phyloP scores from a whole-genome alignment of 2,329 filamentous ascomycete genomes.

The Xylariaceae sp. region DNA sequence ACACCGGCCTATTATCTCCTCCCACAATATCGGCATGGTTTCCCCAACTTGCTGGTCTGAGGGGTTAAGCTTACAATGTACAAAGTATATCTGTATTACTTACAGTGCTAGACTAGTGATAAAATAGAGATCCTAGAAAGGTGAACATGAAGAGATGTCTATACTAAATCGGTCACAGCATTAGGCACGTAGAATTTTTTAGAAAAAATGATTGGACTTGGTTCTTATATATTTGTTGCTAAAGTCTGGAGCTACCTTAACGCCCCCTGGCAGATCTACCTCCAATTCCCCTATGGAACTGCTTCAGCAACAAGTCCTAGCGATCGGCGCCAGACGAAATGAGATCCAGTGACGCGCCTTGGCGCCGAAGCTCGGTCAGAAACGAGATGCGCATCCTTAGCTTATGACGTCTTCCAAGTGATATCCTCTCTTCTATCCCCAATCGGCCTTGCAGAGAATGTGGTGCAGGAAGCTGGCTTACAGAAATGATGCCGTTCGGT shows the following conservation, averaged over 20 bases:
- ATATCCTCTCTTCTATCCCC: neutral
- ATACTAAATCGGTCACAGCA: too few species aligned
- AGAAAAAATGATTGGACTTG: neutral
- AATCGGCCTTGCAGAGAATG: neutral
- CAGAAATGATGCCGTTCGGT: neutral
- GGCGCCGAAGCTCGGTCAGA: conserved; percentile 8
- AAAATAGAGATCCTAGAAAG: too few species aligned
- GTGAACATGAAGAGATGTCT: too few species aligned
- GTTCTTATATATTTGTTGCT: too few species aligned
- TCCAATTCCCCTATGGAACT: too few species aligned
- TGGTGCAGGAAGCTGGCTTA: neutral
- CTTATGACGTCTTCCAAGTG: neutral
- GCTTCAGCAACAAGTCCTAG: neutral
- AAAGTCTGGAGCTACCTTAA: too few species aligned
- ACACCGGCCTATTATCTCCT: conserved; percentile 2
- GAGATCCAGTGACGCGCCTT: conserved; percentile 18
- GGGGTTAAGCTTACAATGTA: neutral
- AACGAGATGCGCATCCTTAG: conserved; percentile 17
- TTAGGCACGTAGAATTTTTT: neutral
- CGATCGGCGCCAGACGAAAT: conserved; percentile 19
- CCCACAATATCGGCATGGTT: conserved; percentile 11
- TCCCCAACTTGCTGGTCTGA: conserved; percentile 11
- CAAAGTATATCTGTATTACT: too few species aligned
- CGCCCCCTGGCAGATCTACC: too few species aligned
- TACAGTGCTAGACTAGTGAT: too few species aligned